Percentiles rank a stretch among this genome's conserved stretches.
These are phyloP conservation scores for Cryomyces minteri DNA, from an alignment of 495 filamentous ascomycete genomes.

Conservation along the genomic window DNA sequence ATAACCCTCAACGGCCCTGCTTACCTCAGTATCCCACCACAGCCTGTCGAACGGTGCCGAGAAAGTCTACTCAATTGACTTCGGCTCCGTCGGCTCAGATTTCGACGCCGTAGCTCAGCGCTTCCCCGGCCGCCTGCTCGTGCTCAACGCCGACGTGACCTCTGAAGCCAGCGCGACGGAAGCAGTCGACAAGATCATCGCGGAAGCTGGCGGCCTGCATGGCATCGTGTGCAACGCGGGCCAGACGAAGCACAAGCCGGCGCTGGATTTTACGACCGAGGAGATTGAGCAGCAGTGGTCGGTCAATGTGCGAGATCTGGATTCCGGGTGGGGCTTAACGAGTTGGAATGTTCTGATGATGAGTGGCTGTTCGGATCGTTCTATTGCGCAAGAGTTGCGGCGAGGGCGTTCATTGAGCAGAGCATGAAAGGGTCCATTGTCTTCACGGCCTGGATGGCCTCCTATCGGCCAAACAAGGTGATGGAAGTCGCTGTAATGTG, in stretches of 20 bases:
- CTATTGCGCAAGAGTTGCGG: conserved; percentile 7
- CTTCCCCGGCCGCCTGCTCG: conserved; percentile 2
- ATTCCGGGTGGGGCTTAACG: neutral
- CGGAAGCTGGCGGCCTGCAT: conserved; percentile 2
- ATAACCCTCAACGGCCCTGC: no score
- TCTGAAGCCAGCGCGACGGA: conserved; percentile 2
- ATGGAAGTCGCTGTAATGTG: no score
- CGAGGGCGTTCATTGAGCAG: conserved; percentile 8
- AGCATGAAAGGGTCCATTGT: conserved; percentile 5
- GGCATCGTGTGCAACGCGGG: conserved; percentile 6
- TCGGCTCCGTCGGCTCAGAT: conserved; percentile 4
- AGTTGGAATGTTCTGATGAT: neutral
- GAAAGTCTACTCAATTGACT: conserved; percentile 4
- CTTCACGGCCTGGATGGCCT: conserved; percentile 8
- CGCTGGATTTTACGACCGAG: conserved; percentile 9
- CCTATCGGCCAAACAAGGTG: conserved; percentile 5
- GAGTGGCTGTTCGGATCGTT: conserved; percentile 3
- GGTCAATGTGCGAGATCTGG: conserved; percentile 3
- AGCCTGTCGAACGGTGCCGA: conserved; percentile 6
- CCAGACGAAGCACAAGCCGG: conserved; percentile 9
- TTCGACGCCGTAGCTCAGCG: conserved; percentile 3
- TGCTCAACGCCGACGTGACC: conserved; percentile 6
- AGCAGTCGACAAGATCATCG: conserved; percentile 4
- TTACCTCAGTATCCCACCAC: no score
- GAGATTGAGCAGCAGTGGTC: conserved; percentile 7